Evolutionary conservation across 164 flowering plant species (phyloP), one percentile per base, ranked within the genome.

Genomic region (Vitis rotundifolia): DNA sequence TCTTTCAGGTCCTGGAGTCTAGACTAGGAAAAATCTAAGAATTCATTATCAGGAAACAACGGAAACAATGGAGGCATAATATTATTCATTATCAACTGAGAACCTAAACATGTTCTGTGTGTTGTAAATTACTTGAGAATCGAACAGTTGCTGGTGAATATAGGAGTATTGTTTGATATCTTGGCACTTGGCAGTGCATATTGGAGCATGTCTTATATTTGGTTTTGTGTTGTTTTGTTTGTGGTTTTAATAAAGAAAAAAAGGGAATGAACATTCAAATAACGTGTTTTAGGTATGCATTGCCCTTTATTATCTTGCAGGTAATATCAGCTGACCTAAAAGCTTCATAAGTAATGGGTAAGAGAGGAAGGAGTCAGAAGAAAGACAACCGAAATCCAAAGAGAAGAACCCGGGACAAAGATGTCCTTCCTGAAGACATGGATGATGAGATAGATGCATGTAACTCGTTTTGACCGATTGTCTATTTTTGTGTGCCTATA

Each of bases 361-460:
- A 78, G 77, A 74, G 76, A 66, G 80, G 80, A 59, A 80, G 63
- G 74, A 64, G 61, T 48, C 82, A 66, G 72, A 81, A 76, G 67
- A 78, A 70, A 47, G 80, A 71, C 49, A 54, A 15, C 37, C 50
- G 54, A 67, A 84, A 53, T 47, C 70, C 78, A 44, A 82, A 84
- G 76, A 76, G 69, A 66, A 68, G 67, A 37, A 9, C 47, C 12
- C 68, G 66, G 13, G 64, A 69, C 8, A 77, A 85, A 13, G n/a
- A 66, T 61, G 72, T 71, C 37, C 71, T 50, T 14, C 59, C 68
- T 0, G 79, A 77, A 18, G 79, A 86, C 69, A 75, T 91, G 85
- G 89, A 92, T 19, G 97, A 92, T 37, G 97, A 92, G 68, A 83
- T 90, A 49, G 92, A 90, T 63, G 81, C 82, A 50, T 88, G 94